Evolutionary conservation across 2,329 filamentous ascomycete species (phyloP).

Genomic region (Cryphonectria nitschkei): DNA sequence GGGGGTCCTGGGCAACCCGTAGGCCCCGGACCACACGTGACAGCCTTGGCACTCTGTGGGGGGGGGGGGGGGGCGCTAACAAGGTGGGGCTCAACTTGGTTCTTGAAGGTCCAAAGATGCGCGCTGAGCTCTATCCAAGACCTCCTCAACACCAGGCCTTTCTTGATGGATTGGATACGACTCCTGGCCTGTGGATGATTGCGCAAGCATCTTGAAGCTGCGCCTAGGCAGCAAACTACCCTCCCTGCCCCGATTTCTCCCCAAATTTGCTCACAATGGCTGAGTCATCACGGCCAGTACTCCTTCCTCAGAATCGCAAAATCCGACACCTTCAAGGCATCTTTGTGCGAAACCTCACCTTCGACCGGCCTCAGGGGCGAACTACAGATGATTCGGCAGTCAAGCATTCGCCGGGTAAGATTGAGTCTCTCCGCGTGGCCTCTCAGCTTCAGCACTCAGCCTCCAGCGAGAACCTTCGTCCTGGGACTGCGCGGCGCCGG

Average conservation of each 20-base stretch:
- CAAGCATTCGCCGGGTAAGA: conserved; percentile 70
- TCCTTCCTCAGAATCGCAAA: conserved; percentile 78
- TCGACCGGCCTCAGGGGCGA: conserved; percentile 59
- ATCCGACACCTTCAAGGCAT: conserved; percentile 86
- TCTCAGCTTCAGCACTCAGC: conserved; percentile 57
- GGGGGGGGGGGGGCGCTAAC: conserved; percentile 6
- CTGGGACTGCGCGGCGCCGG: conserved; percentile 43
- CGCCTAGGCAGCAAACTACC: conserved; percentile 16
- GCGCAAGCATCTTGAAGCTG: conserved; percentile 23
- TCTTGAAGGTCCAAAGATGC: background rate
- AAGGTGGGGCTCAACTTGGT: background rate
- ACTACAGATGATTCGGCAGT: conserved; percentile 80
- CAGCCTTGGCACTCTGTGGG: conserved; percentile 4
- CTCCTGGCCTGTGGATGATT: conserved; percentile 16
- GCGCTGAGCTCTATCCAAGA: background rate
- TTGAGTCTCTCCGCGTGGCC: conserved; percentile 53
- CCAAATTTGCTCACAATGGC: conserved; percentile 34
- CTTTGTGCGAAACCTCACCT: conserved; percentile 81
- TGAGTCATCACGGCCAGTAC: conserved; percentile 48
- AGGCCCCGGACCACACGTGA: conserved; percentile 2
- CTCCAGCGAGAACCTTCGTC: conserved; percentile 57
- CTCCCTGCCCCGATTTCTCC: background rate
- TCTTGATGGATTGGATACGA: background rate
- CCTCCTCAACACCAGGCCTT: background rate
- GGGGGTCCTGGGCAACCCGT: background rate